A percentile compares a stretch with the other conserved stretches of the same genome.
phyloP scores from a whole-genome alignment of 139 green algal species.

The Coelastrella sp. region DNA sequence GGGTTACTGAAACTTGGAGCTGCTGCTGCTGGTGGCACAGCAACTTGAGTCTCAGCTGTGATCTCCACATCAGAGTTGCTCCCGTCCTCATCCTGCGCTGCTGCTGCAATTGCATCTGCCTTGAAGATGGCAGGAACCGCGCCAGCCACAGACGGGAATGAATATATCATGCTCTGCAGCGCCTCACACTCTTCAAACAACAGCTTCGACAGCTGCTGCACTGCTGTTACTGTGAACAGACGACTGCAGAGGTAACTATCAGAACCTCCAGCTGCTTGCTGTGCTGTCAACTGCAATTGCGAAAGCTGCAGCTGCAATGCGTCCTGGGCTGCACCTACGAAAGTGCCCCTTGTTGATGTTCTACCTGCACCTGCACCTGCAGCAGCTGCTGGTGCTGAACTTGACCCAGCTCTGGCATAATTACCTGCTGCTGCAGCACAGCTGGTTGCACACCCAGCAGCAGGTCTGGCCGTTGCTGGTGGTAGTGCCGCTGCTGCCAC shows the following conservation, averaged over 20 bases:
- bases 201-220: constrained; percentile 14
- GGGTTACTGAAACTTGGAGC: not conserved
- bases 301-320: not conserved
- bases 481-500: not conserved
- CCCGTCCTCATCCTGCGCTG: not conserved
- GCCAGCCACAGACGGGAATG: constrained; percentile 8
- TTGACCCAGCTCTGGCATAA: not conserved
- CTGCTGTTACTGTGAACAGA: not conserved
- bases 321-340: not conserved
- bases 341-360: not conserved
- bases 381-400: not conserved
- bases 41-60: not conserved
- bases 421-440: not conserved
- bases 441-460: not conserved
- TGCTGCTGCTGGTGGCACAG: not conserved
- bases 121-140: constrained; percentile 39
- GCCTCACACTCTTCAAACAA: not conserved
- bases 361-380: not conserved
- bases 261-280: not conserved
- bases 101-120: not conserved
- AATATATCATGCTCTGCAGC: not conserved
- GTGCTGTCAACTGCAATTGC: not conserved
- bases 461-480: not conserved
- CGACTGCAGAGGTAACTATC: constrained; percentile 1
- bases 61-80: not conserved